Conservation (phyloP, 1,284 basidiomycete genomes). For the Leccinum solheimii region DNA sequence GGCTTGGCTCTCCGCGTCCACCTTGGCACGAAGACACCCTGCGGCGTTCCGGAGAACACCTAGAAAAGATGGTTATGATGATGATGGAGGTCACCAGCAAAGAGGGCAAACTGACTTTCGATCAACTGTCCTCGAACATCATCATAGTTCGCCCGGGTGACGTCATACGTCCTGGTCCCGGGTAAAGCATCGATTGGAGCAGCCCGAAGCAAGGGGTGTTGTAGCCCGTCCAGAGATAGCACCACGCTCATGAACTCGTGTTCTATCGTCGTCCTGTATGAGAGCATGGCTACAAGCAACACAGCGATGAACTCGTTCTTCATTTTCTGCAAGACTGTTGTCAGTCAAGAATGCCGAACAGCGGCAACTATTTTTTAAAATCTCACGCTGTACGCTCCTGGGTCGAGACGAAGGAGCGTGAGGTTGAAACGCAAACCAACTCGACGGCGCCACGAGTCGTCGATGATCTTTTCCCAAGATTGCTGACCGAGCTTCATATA, state of each 20-base stretch:
- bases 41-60: conserved; percentile 30
- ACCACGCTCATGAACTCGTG: conserved; percentile 57
- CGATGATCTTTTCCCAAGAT: conserved; percentile 61
- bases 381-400: conserved; percentile 60
- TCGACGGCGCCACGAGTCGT: conserved; percentile 55
- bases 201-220: conserved; percentile 50
- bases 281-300: conserved; percentile 58
- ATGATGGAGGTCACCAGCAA: not conserved
- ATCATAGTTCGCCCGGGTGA: conserved; percentile 19
- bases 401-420: conserved; percentile 65
- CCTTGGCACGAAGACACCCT: conserved; percentile 19
- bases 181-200: conserved; percentile 27
- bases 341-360: not conserved
- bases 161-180: conserved; percentile 25
- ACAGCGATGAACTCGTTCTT: conserved; percentile 57
- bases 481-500: conserved; percentile 59
- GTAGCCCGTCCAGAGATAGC: conserved; percentile 52
- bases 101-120: conserved; percentile 23
- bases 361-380: not conserved
- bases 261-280: conserved; percentile 54
- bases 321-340: conserved; percentile 40
- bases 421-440: conserved; percentile 73
- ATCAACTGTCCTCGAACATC: conserved; percentile 26
- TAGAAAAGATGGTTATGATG: conserved; percentile 7
- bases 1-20: conserved; percentile 29